Evolutionary conservation across 306 rosid genomes (phyloP), one percentile per base, ranked within the genome.

Genomic region (Acacia melanoxylon): DNA sequence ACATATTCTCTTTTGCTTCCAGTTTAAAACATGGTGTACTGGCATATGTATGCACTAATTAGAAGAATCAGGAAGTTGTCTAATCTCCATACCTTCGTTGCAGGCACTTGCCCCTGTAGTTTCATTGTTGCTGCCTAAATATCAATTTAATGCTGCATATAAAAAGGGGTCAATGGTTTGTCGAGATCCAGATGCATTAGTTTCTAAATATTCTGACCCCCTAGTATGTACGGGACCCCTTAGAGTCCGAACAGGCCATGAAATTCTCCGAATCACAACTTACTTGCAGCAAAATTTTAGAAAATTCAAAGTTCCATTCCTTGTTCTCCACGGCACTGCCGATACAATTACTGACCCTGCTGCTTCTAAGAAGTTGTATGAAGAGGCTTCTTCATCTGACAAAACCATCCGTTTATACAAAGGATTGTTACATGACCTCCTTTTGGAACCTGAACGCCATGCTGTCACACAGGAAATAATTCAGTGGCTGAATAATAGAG

Each of bases 181-280:
- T 59, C 87, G 99, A 44, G 94, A 95, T 35, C 99, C 99, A 6
- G 91, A 86, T 44, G 99, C 97, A 67, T 77, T 95, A 40, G 67
- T 75, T 8, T 94, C 92, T 5, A 95, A 95, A 73, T 95, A 93
- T 84, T 92, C 99, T 1, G 99, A 95, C 15, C 98, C 99, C 0
- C 76, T 95, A 31, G 99, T 95, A 61, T 92, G 88, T 80, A 93
- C 97, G 0, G 98, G 96, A 72, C 71, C 92, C 13, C 88, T 93
- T 49, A 81, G 99, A 48, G 87, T 89, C 11, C 87, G 98, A 15
- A 95, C 99, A 0, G 99, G 98, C 67, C 88, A 93, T 31, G 98
- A 95, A 80, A 91, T 95, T 84, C 91, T 95, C 41, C 88, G 80
- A 73, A 87, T 89, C 24, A 69, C 99, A 35, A 85, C 87, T 68